Percentiles rank a stretch among this genome's conserved stretches.
Evolutionary conservation across 495 filamentous ascomycete species (phyloP).

Genomic region (Xylaria scruposa): DNA sequence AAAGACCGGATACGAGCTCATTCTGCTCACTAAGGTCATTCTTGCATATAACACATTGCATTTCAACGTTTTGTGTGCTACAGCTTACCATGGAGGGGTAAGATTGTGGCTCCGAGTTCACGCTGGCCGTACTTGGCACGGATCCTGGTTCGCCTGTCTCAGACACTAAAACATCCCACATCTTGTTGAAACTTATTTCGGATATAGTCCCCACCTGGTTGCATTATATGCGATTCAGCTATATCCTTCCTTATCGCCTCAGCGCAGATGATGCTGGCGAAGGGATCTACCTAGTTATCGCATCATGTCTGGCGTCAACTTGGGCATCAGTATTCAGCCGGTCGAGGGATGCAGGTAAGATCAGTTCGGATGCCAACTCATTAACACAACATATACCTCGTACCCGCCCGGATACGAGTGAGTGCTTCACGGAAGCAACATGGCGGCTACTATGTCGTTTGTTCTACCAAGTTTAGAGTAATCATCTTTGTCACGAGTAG

Average conservation of each 20-base stretch:
- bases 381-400: neutral
- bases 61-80: constrained; percentile 1
- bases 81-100: constrained; percentile 11
- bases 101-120: constrained; percentile 6
- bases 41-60: constrained; percentile 16
- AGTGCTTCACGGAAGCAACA: neutral
- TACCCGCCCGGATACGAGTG: constrained; percentile 1
- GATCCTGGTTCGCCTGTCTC: constrained; percentile 6
- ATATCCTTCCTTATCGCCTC: constrained; percentile 2
- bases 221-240: neutral
- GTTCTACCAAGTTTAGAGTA: neutral
- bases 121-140: constrained; percentile 10
- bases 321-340: too few species aligned
- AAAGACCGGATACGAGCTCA: constrained; percentile 18
- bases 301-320: too few species aligned
- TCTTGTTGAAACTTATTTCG: neutral
- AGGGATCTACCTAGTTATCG: neutral
- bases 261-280: neutral
- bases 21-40: constrained; percentile 6
- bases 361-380: constrained; percentile 1
- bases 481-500: neutral
- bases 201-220: neutral
- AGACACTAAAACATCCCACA: neutral
- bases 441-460: neutral
- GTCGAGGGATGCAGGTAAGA: constrained; percentile 18